Conservation (phyloP, 1,284 basidiomycete genomes). For the Prillingera fragicola region DNA sequence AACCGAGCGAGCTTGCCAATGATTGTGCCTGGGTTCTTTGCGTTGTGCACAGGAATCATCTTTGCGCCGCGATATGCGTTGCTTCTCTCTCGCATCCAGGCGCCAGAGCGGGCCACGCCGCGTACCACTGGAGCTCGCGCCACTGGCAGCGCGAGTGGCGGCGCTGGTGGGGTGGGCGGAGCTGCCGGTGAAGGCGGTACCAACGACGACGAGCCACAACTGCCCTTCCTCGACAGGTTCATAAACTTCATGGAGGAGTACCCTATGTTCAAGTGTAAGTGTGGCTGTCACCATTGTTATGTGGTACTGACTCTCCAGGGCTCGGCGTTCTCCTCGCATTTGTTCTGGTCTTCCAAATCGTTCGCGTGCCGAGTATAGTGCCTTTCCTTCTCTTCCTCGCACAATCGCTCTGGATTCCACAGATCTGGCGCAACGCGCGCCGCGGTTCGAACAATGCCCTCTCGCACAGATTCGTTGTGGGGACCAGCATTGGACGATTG, state of each 20-base stretch:
- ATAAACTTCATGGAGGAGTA: background rate
- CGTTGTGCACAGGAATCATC: constrained; percentile 43
- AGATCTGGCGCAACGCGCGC: constrained; percentile 70
- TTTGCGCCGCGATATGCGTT: constrained; percentile 67
- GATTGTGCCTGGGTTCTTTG: constrained; percentile 72
- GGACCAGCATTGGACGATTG: constrained; percentile 65
- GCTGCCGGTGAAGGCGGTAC: background rate
- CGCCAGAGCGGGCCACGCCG: constrained; percentile 58
- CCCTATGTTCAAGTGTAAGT: constrained; percentile 8
- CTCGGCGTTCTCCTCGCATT: constrained; percentile 54
- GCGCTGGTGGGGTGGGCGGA: background rate
- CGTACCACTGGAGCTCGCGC: background rate
- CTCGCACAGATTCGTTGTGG: constrained; percentile 65
- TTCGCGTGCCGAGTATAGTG: constrained; percentile 64
- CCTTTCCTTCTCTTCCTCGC: constrained; percentile 64
- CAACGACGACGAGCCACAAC: constrained; percentile 2
- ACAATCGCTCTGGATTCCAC: constrained; percentile 75
- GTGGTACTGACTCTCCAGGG: background rate
- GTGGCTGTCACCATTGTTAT: background rate
- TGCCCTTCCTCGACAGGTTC: background rate
- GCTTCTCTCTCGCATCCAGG: constrained; percentile 72
- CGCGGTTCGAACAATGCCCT: constrained; percentile 67
- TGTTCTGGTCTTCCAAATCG: constrained; percentile 64
- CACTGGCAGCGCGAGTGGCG: background rate
- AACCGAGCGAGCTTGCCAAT: constrained; percentile 70